These are phyloP conservation scores for Vicia faba DNA, from an alignment of 306 rosid species.

Conservation along the genomic window DNA sequence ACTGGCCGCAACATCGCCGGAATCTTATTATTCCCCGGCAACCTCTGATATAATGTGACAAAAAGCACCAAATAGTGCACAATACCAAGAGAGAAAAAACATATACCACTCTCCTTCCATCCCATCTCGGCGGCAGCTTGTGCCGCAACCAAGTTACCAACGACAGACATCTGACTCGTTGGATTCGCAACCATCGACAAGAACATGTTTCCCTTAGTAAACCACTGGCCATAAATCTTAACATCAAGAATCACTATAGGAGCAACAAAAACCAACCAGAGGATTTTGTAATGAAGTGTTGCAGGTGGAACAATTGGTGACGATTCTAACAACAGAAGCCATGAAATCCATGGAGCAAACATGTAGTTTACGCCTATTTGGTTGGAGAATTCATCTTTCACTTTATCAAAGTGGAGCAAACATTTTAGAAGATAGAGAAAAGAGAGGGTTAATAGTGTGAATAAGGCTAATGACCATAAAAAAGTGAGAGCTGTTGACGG, in stretches of 20 bases:
- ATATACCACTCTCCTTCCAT: conserved; percentile 57
- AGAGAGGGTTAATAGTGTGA: conserved; percentile 44
- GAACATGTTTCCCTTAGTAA: conserved; percentile 51
- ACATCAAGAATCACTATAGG: conserved; percentile 57
- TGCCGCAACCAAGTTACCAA: conserved; percentile 58
- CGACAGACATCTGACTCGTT: conserved; percentile 56
- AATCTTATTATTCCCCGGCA: conserved; percentile 44
- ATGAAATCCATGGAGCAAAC: conserved; percentile 61
- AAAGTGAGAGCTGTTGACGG: conserved; percentile 46
- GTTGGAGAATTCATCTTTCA: conserved; percentile 52
- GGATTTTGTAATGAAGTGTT: conserved; percentile 26
- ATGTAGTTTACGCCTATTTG: conserved; percentile 53
- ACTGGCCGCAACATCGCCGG: conserved; percentile 54
- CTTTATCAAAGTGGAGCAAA: conserved; percentile 44
- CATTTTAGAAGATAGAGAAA: conserved; percentile 52
- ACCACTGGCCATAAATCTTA: conserved; percentile 63
- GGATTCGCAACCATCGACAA: conserved; percentile 54
- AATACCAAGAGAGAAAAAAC: conserved; percentile 57
- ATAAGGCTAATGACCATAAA: conserved; percentile 48
- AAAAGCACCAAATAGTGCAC: conserved; percentile 58
- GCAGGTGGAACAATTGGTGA: conserved; percentile 41
- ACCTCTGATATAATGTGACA: conserved; percentile 60
- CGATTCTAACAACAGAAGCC: conserved; percentile 55
- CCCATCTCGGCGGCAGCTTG: conserved; percentile 55
- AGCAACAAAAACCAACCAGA: conserved; percentile 48